Evolutionary conservation across 2,329 filamentous ascomycete genomes (phyloP).

Genomic region (Sporothrix mexicana): DNA sequence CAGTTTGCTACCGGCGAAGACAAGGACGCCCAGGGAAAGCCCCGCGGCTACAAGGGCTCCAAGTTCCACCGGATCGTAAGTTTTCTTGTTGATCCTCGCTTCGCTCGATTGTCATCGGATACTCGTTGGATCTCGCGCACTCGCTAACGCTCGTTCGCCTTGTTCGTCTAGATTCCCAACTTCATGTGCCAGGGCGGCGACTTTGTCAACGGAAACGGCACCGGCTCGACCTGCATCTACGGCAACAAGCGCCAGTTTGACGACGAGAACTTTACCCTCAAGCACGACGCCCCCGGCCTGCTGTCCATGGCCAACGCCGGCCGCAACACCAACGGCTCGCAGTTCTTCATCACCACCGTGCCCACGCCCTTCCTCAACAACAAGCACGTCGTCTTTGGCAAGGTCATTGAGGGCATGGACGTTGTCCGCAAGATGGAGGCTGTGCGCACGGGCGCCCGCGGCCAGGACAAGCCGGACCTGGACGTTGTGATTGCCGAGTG

Average conservation of each 20-base stretch:
- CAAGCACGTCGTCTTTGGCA: conserved; percentile 96
- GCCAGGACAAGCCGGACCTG: conserved; percentile 80
- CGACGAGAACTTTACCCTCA: conserved; percentile 86
- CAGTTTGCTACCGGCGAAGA: conserved; percentile 96
- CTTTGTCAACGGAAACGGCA: conserved; percentile 88
- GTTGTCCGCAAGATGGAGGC: conserved; percentile 92
- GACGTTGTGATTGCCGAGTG: conserved; percentile 86
- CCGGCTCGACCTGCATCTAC: conserved; percentile 87
- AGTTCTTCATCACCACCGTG: conserved; percentile 96
- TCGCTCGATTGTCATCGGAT: too few species aligned
- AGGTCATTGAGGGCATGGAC: conserved; percentile 87
- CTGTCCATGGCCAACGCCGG: conserved; percentile 96
- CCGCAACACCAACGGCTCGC: conserved; percentile 89
- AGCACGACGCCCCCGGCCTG: conserved; percentile 79
- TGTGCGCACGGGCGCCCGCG: conserved; percentile 76
- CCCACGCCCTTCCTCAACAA: conserved; percentile 85
- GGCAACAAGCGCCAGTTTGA: conserved; percentile 76
- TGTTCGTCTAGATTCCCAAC: conserved; percentile 72
- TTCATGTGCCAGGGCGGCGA: conserved; percentile 99
- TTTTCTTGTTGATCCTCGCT: conserved; percentile 44
- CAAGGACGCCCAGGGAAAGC: conserved; percentile 75
- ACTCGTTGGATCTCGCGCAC: neutral
- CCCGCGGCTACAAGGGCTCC: conserved; percentile 92
- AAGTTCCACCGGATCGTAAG: conserved; percentile 93
- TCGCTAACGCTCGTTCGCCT: neutral